phyloP scores from a whole-genome alignment of 2,329 filamentous ascomycete genomes.

The Fusarium duplospermum region DNA sequence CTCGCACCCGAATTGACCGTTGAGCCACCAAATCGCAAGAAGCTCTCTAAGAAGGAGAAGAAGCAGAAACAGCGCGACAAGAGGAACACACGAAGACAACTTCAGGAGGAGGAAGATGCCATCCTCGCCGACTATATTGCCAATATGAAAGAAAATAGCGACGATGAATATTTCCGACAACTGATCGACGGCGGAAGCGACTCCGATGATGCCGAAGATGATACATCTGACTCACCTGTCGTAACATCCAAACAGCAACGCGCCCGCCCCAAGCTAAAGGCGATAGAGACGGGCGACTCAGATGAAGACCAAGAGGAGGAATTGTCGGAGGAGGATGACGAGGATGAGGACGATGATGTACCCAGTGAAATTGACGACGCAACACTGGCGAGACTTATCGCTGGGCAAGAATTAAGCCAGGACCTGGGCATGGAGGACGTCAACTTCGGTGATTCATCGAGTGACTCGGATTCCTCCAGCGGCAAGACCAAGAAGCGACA shows the following conservation, averaged over 20 bases:
- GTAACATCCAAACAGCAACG: constrained; percentile 56
- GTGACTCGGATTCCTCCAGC: constrained; percentile 26
- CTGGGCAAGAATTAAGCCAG: constrained; percentile 21
- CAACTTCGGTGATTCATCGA: constrained; percentile 29
- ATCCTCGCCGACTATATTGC: constrained; percentile 77
- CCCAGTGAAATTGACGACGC: constrained; percentile 44
- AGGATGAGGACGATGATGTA: constrained; percentile 10
- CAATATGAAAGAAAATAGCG: constrained; percentile 67
- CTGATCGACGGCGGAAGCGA: constrained; percentile 19
- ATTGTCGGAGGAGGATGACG: constrained; percentile 1
- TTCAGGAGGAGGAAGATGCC: constrained; percentile 61
- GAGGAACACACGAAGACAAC: constrained; percentile 27
- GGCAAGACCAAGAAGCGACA: constrained; percentile 49
- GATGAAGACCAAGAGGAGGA: constrained; percentile 9
- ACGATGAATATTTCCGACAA: constrained; percentile 54
- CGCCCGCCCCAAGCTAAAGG: constrained; percentile 59
- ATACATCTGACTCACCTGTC: constrained; percentile 59
- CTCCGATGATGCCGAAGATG: constrained; percentile 13
- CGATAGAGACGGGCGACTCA: constrained; percentile 44
- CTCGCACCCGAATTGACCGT: not conserved
- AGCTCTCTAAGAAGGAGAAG: constrained; percentile 17
- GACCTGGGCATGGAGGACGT: constrained; percentile 31
- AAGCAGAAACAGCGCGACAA: constrained; percentile 33
- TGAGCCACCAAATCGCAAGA: not conserved
- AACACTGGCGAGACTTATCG: constrained; percentile 41